Conservation (phyloP, 345 rosid species). For the Moricandia arvensis region DNA sequence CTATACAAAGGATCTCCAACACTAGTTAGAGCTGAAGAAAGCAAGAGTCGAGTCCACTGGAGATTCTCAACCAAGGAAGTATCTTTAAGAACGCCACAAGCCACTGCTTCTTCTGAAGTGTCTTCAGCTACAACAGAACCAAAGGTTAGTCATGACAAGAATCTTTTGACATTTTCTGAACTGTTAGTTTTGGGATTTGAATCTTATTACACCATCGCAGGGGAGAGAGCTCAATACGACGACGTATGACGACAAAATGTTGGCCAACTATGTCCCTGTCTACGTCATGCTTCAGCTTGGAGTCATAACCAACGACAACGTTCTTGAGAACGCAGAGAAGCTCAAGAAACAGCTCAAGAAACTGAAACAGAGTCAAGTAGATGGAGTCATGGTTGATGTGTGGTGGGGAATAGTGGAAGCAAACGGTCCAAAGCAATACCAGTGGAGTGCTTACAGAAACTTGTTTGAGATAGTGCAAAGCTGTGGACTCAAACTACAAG, state of each 20-base stretch:
- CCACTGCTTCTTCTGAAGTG: constrained; percentile 10
- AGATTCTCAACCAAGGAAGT: constrained; percentile 16
- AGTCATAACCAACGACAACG: constrained; percentile 56
- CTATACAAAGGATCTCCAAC: constrained; percentile 15
- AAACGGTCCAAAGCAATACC: constrained; percentile 60
- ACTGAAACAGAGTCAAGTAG: constrained; percentile 60
- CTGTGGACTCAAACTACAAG: constrained; percentile 58
- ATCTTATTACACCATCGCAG: constrained; percentile 35
- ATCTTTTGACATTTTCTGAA: not conserved
- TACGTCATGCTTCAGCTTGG: constrained; percentile 86
- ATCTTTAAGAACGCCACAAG: constrained; percentile 24
- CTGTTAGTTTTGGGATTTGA: not conserved
- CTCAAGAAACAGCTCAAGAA: constrained; percentile 56
- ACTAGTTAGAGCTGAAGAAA: constrained; percentile 10
- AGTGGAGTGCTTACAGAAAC: constrained; percentile 73
- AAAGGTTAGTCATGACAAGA: constrained; percentile 22
- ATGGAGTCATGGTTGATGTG: constrained; percentile 76
- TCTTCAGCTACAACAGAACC: constrained; percentile 20
- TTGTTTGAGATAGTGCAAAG: constrained; percentile 55
- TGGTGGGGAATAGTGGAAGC: constrained; percentile 87
- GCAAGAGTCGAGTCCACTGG: constrained; percentile 12
- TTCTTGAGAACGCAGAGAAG: constrained; percentile 45
- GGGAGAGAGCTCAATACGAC: constrained; percentile 14
- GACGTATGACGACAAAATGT: constrained; percentile 40
- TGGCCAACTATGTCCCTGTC: constrained; percentile 65